Evolutionary conservation across 306 rosid genomes (phyloP), one percentile per base, ranked within the genome.

Genomic region (Heteromeles arbutifolia): DNA sequence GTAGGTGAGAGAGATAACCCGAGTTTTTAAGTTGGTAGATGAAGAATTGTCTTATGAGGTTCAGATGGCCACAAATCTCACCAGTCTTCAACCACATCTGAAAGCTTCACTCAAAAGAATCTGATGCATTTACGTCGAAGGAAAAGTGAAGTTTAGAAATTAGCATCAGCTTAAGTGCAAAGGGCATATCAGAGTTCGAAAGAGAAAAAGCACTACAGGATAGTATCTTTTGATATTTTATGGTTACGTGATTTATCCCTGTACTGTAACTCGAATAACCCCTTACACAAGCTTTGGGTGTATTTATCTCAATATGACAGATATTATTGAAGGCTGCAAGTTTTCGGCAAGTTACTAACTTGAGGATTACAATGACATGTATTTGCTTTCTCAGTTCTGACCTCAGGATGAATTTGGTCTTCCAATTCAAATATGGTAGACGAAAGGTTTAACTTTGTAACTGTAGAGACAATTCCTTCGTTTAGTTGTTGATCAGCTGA

Each of bases 51-150:
- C 85, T 57, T 93, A 93, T 65, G 90, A 82, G 34, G 91, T 93
- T 87, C 83, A 87, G 80, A 89, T 93, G 95, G 91, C 98, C 72
- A 93, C 98, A 48, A 77, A 85, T 78, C 69, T 80, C 68, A 77
- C 86, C 21, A 70, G 81, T 66, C 92, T 92, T 72, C 85, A 85
- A 80, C 91, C 92, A 31, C 96, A 90, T 83, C 70, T 93, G 26
- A 89, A 90, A 87, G 98, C 96, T 39, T 56, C 76, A 8, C 85
- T 93, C 75, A 82, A 86, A 79, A 93, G 80, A 84, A 82, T 87
- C 73, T 84, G 80, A 89, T 44, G 74, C 67, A 28, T 25, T 26
- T 24, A 17, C 17, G 76, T 58, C 0, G 67, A 32, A 72, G 17
- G 4, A 53, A 52, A 22, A 52, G 53, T 72, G 65, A 56, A 31